Evolutionary conservation across 1,284 basidiomycete species (phyloP).

Genomic region (Trichosporon faecale): DNA sequence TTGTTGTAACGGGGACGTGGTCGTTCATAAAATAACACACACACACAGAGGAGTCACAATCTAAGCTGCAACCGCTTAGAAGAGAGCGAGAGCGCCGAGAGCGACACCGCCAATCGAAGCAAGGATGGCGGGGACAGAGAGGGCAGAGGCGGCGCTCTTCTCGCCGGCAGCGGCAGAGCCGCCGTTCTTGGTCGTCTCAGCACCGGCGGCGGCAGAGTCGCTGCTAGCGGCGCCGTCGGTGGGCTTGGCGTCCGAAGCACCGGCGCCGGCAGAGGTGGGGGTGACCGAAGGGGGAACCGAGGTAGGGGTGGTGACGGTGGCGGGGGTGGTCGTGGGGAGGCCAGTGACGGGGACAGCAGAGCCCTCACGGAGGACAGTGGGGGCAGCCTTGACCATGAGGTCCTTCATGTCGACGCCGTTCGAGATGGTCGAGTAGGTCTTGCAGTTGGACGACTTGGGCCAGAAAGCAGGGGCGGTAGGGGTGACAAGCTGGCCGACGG

Average conservation of each 20-base stretch:
- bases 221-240: conserved; percentile 22
- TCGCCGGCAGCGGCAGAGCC: conserved; percentile 19
- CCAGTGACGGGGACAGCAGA: conserved; percentile 24
- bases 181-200: conserved; percentile 16
- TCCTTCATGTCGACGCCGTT: conserved; percentile 44
- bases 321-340: conserved; percentile 32
- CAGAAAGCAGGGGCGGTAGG: conserved; percentile 40
- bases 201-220: conserved; percentile 12
- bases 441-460: conserved; percentile 50
- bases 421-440: conserved; percentile 49
- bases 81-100: conserved; percentile 29
- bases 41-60: conserved; percentile 1
- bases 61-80: conserved; percentile 25
- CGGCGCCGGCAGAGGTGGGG: conserved; percentile 1
- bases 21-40: conserved; percentile 4
- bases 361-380: conserved; percentile 30
- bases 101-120: conserved; percentile 20
- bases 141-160: conserved; percentile 11
- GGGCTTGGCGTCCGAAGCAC: conserved; percentile 21
- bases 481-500: conserved; percentile 45
- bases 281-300: conserved; percentile 4
- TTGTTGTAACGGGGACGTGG: conserved; percentile 6
- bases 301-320: conserved; percentile 20
- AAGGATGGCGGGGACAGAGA: conserved; percentile 16
- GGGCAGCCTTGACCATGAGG: conserved; percentile 39